Conservation (phyloP, 2,329 filamentous ascomycete species). For the Fusarium nanum region DNA sequence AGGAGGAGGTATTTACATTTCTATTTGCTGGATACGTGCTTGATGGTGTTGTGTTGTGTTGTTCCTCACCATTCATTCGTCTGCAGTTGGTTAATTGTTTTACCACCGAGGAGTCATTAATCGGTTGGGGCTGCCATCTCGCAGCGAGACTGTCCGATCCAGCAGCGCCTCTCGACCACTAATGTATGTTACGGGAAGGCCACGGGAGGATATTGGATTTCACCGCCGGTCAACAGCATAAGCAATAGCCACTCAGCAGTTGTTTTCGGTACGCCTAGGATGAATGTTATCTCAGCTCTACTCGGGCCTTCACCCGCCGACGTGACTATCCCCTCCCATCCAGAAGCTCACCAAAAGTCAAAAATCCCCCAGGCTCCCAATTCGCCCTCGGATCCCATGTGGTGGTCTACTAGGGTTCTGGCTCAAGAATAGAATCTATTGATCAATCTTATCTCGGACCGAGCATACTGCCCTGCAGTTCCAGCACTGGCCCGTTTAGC, state of each 20-base stretch:
- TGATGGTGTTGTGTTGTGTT: constrained; percentile 16
- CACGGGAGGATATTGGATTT: constrained; percentile 18
- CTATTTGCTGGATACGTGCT: constrained; percentile 25
- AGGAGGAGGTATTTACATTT: constrained; percentile 17
- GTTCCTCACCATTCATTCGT: constrained; percentile 17
- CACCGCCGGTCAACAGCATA: constrained; percentile 31
- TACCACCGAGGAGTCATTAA: constrained; percentile 21
- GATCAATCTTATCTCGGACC: constrained; percentile 18
- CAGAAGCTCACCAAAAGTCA: constrained; percentile 5
- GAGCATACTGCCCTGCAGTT: constrained; percentile 21
- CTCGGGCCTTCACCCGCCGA: constrained; percentile 8
- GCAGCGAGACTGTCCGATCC: constrained; percentile 28
- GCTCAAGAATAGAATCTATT: neutral
- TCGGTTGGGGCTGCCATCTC: constrained; percentile 28
- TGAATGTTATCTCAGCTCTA: neutral
- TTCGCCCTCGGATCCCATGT: neutral
- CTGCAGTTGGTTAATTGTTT: constrained; percentile 22
- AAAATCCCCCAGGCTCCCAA: neutral
- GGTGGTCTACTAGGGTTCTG: constrained; percentile 16
- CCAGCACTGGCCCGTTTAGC: constrained; percentile 26
- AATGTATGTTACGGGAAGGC: constrained; percentile 7
- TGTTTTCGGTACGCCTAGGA: neutral
- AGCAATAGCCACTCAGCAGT: constrained; percentile 2
- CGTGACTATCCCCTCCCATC: constrained; percentile 21
- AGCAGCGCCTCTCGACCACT: constrained; percentile 22